phyloP scores from a whole-genome alignment of 139 green algal genomes.

The Mesotaenium endlicherianum region DNA sequence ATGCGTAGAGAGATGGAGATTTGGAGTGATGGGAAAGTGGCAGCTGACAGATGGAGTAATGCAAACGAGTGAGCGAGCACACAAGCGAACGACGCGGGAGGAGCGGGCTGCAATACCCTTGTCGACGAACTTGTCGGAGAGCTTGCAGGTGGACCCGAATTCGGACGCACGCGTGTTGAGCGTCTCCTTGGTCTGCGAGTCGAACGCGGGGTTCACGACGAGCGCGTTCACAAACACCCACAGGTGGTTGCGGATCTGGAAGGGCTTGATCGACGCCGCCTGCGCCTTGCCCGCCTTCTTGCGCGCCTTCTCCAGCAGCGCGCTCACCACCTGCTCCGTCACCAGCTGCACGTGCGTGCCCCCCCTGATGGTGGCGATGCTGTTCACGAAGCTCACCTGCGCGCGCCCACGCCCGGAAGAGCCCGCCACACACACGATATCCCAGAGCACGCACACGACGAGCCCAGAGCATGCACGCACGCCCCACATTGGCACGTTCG shows the following conservation, averaged over 20 bases:
- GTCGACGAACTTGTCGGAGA: constrained; percentile 82
- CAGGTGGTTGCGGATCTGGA: constrained; percentile 97
- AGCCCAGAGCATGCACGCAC: no score
- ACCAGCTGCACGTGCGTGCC: constrained; percentile 95
- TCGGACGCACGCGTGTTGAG: constrained; percentile 77
- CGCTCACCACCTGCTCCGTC: constrained; percentile 74
- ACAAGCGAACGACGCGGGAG: background rate
- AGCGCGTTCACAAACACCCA: constrained; percentile 96
- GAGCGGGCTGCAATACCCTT: constrained; percentile 53
- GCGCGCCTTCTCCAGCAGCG: constrained; percentile 37
- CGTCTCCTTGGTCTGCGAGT: constrained; percentile 98
- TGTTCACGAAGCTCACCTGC: constrained; percentile 97
- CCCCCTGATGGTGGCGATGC: constrained; percentile 93
- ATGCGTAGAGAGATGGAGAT: background rate
- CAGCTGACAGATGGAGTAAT: background rate
- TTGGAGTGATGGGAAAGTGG: background rate
- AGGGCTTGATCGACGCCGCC: constrained; percentile 46
- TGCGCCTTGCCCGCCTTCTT: constrained; percentile 80
- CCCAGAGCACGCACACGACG: no score
- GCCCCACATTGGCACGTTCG: no score
- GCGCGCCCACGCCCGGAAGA: no score
- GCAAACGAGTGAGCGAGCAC: background rate
- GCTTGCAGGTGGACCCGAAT: constrained; percentile 93
- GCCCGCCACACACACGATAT: background rate
- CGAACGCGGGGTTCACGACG: constrained; percentile 97